Base-by-base conservation (phyloP, 2,329 filamentous ascomycete genomes). In the Fusarium devonianum region DNA sequence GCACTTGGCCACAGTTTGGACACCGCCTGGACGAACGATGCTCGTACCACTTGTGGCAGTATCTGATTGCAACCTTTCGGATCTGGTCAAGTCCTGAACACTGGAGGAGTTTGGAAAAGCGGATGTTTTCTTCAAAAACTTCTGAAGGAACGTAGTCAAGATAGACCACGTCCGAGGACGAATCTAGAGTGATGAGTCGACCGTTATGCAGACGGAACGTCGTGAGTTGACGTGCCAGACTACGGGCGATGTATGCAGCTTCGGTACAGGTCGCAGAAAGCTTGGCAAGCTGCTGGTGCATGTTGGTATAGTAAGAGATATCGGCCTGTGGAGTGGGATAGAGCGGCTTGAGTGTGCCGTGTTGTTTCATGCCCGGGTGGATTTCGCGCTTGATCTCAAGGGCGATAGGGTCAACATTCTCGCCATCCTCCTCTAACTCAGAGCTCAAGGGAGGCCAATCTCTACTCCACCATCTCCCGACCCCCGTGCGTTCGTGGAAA, bases 11-110 rank as follows among this genome's bases (percentile, higher is more conserved):
- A 26, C 75, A 77, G 2, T 58, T 35, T 4, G 49, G 46, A 51
- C 74, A 77, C 9, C 67, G 53, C 16, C 50, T 47, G 1, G 50
- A 33, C 3, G 52, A 53, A 10, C 52, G 58, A 16, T 65, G 52
- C n/a, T 68, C 63, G 33, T 72, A 66, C 76, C 76, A 78, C 19
- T 67, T 67, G 37, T 73, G 71, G 35, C 70, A 73, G 52, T 75
- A 78, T 8, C 71, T 73, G 9, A 78, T 59, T 4, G 75, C 75
- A 4, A 77, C 64, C 14, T 69, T 71, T 11, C 70, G 70, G 29
- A 78, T 66, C 14, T 67, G 56, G 3, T 65, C 63, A 7, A 74
- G 54, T 1, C 57, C 64, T 7, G 60, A 37, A 26, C 70, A 73
- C 9, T 53, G 32, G 5, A 71, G 49, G 5, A 54, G 29, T 39